phyloP scores from a whole-genome alignment of 176 grass and related monocot genomes.

The Triticum dicoccoides region DNA sequence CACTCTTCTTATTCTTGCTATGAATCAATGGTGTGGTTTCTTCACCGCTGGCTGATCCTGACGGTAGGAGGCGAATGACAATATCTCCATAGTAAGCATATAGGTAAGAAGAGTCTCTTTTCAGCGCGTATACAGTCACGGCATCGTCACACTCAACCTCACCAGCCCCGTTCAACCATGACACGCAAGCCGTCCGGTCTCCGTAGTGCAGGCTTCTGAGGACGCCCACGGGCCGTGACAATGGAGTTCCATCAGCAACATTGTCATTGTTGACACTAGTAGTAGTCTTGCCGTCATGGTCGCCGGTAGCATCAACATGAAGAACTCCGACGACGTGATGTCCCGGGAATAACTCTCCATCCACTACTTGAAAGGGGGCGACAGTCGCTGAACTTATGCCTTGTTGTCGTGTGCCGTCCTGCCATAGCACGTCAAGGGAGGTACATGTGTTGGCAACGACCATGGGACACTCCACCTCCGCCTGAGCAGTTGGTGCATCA shows the following conservation, averaged over 20 bases:
- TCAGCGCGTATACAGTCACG: not conserved
- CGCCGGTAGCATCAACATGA: not conserved
- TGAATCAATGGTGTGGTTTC: too few species aligned
- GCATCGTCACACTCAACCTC: not conserved
- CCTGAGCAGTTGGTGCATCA: not conserved
- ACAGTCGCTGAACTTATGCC: not conserved
- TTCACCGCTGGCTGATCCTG: not conserved
- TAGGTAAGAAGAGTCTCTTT: not conserved
- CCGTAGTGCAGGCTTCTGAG: not conserved
- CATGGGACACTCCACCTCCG: not conserved
- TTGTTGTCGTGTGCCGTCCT: not conserved
- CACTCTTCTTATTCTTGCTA: not conserved
- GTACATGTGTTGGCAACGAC: not conserved
- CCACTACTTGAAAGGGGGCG: not conserved
- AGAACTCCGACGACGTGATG: not conserved
- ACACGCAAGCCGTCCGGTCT: not conserved
- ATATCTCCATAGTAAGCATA: not conserved
- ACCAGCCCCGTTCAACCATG: not conserved
- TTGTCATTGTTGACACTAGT: too few species aligned
- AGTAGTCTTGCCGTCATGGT: not conserved
- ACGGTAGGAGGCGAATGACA: not conserved
- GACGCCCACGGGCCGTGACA: not conserved
- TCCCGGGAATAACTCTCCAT: not conserved
- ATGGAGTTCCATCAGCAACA: not conserved
- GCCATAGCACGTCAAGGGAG: not conserved